Base-by-base conservation (phyloP, 306 rosid species). In the Quercus robur region DNA sequence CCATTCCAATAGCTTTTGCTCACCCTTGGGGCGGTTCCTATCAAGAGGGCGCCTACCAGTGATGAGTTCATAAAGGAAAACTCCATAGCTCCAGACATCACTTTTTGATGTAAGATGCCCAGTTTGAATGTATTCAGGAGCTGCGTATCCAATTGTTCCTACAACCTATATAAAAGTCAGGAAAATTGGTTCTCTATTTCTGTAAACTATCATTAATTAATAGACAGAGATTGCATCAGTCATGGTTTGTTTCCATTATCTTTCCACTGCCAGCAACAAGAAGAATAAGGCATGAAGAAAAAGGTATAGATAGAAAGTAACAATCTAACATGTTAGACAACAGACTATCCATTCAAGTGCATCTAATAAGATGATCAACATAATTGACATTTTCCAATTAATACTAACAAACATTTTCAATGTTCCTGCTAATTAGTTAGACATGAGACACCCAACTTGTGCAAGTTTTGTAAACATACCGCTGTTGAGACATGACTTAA, bases 1-100 rank as follows among this genome's bases (percentile, higher is more conserved):
- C 92, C 92, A 88, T 44, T 86, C 88, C 81, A 88, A 67, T 56
- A 88, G 86, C 71, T 88, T 88, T 80, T 88, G 90, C 78, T 88
- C 90, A 0, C 66, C 76, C 72, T 85, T 84, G 58, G 92, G 92
- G 23, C 81, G 88, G 87, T 86, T 88, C 15, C 92, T 77, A 67
- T 88, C 92, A 18, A 88, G 46, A 56, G 92, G 92, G n/a, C 88
- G 88, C 76, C 92, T 86, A 19, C 92, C 92, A 4, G 92, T 88
- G 70, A 88, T 84, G 78, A 88, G 92, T 80, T 88, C 92, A 68
- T 82, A 84, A 20, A 88, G 85, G 87, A 88, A 88, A 30, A 88
- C 76, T 57, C 92, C 92, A 58, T 86, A 88, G 80, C 90, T 86
- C 92, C 92, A 88, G 44, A 86, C 88, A 59, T 88, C 92, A 9